Evolutionary conservation across 1,284 basidiomycete species (phyloP), one percentile per base, ranked within the genome.

Genomic region (Cryptococcus jaspeensis): DNA sequence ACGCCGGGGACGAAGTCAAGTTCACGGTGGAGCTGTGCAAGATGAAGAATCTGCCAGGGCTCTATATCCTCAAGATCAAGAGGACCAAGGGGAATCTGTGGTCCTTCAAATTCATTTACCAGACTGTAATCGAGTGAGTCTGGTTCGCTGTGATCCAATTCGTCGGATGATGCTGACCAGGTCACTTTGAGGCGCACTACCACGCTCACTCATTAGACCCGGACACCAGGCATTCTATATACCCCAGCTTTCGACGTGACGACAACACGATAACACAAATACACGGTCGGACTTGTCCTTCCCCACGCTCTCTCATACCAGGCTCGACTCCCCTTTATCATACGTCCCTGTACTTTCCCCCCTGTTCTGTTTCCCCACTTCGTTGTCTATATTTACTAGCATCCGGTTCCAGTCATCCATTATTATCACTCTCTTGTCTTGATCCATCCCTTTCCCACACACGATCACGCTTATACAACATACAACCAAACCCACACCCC

Each of bases 81-180:
- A 81, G 93, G 61, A 76, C 95, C 71, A 92, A 93, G 77, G 93
- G 93, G n/a, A 88, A 90, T 70, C 80, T 94, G 66, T 85, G 90
- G 80, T 91, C 88, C 76, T 97, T 93, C 81, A 93, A 93, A 79
- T 93, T 89, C 76, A 82, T 96, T 76, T 95, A 96, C 75, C 89
- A 94, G 80, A 87, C 85, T 54, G 80, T 92, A 69, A 82, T 90
- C 81, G 84, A 88, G 90, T 93, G 76, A 74, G 90, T 87, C 23
- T 16, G 12, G n/a, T 18, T 23, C 50, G 35, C 35, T 15, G 4
- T 12, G 9, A n/a, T 20, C 5, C 5, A 23, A 18, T n/a, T n/a
- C 12, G 8, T 28, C 6, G 12, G n/a, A 40, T 32, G 25, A 40
- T 42, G 39, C 22, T 51, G 23, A 32, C 23, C 2, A 39, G 25